Evolutionary conservation across 1,284 basidiomycete species (phyloP), one percentile per base, ranked within the genome.

Genomic region (Ganoderma boninense): DNA sequence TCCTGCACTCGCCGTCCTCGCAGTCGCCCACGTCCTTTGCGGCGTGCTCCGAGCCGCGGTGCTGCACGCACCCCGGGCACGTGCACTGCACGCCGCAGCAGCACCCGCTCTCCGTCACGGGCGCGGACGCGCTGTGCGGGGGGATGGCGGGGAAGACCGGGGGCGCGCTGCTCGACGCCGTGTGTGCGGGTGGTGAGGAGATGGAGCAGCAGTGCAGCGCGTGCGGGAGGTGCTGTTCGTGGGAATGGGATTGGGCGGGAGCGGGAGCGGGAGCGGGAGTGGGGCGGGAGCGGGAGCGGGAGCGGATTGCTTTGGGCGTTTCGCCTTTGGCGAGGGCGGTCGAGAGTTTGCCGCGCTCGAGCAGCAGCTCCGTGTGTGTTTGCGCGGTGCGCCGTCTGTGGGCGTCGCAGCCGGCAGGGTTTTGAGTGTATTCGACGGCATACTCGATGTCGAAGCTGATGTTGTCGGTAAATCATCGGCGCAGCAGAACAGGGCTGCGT

Each of bases 21-120:
- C 91, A 92, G 77, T 88, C 85, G 52, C 78, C 82, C 72, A 83
- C 82, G 64, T 85, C 82, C 61, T 80, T 78, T 60, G 84, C 84
- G 8, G 81, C 85, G 71, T 89, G 77, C 35, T 84, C 83, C 23
- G 79, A 62, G 3, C 89, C 87, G 20, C 90, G 89, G 76, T 94
- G 92, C 74, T 91, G 84, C 26, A 87, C 78, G 77, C 92, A 94
- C 40, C 92, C 92, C 0, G 91, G 92, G 78, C 92, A 94, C n/a
- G 84, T 85, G 76, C 92, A 94, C 56, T 83, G 80, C 46, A 88
- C 80, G 35, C 92, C 92, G 76, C 92, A 94, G 16, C 88, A 90
- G 77, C 92, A 94, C 5, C 89, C 89, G 2, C 89, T 86, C 32
- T 87, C 89, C 0, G 89, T 89, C 16, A 90, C 77, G 2, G 88